Base-by-base conservation (phyloP, 2,329 filamentous ascomycete genomes). In the Bretziella fagacearum region DNA sequence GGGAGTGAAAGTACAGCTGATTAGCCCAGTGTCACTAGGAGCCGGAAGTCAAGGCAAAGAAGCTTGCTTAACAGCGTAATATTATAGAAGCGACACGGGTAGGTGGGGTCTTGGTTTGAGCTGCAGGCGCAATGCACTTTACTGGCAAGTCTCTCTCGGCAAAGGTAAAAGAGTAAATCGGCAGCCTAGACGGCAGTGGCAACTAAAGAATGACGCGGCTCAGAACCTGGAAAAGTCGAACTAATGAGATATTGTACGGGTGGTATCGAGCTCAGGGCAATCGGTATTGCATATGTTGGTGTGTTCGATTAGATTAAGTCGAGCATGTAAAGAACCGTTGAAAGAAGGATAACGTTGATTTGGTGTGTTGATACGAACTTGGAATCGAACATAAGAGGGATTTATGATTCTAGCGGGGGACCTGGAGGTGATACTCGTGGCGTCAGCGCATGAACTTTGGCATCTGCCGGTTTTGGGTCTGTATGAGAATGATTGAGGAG, bases 401-500 rank as follows among this genome's bases (percentile, higher is more conserved):
- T n/a, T n/a, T n/a, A n/a, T n/a, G n/a, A n/a, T 17, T 33, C 30
- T 13, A 33, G 30, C 7, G 18, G 13, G 30, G 18, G 18, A 33
- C 30, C 25, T 43, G n/a, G 15, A 5, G 15, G 17, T 30, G 26
- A 22, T 43, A 30, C 26, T 30, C 13, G 25, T 43, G 41, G 43
- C 41, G 47, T 49, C 42, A 49, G 47, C 47, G 42, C 42, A 41
- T 45, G 42, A 49, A 39, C 22, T 25, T 32, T 32, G 27, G 13
- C 29, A 25, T 36, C 23, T 45, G 33, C 35, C 30, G 15, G 27
- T 49, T 49, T 44, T 40, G 36, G 47, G 25, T 42, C n/a, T 42
- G 46, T 48, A 33, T 43, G 30, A 42, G 46, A 15, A 48, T 39
- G 30, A 48, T 48, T 23, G 11, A 36, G 27, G 32, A 37, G 22